A percentile compares a stretch with the other conserved stretches of the same genome.
Conservation (phyloP, 768 basidiomycete genomes). For the Boletus sensibilis region DNA sequence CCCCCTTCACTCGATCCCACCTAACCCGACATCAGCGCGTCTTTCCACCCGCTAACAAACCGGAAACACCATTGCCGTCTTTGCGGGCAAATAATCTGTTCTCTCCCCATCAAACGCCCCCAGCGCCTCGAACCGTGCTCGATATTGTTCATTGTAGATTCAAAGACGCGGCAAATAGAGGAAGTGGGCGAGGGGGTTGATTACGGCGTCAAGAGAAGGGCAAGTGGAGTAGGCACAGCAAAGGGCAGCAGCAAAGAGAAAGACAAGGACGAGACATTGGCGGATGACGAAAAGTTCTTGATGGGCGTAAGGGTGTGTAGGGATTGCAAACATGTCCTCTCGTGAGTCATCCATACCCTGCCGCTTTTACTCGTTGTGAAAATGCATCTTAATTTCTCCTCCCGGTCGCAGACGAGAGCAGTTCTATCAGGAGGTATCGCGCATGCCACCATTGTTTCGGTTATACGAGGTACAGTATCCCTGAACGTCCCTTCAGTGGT, state of each 20-base stretch:
- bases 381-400: background rate
- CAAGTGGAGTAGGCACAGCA: constrained; percentile 3
- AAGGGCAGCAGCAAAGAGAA: constrained; percentile 32
- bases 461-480: constrained; percentile 63
- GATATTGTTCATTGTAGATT: constrained; percentile 82
- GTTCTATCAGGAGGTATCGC: constrained; percentile 61
- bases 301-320: constrained; percentile 88
- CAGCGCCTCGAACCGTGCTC: constrained; percentile 72
- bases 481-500: background rate
- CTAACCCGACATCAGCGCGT: constrained; percentile 41
- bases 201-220: constrained; percentile 68
- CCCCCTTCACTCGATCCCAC: background rate
- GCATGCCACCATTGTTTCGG: constrained; percentile 59
- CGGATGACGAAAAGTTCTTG: constrained; percentile 79
- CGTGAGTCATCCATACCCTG: constrained; percentile 52
- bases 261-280: constrained; percentile 39
- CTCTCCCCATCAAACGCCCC: constrained; percentile 74
- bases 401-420: constrained; percentile 63
- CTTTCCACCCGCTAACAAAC: constrained; percentile 88
- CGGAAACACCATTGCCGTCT: constrained; percentile 96
- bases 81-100: constrained; percentile 90
- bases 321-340: constrained; percentile 74
- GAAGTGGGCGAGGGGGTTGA: constrained; percentile 83
- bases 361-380: background rate
- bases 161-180: constrained; percentile 71